Evolutionary conservation across 768 basidiomycete species (phyloP).

Genomic region (Kwoniella sp.): DNA sequence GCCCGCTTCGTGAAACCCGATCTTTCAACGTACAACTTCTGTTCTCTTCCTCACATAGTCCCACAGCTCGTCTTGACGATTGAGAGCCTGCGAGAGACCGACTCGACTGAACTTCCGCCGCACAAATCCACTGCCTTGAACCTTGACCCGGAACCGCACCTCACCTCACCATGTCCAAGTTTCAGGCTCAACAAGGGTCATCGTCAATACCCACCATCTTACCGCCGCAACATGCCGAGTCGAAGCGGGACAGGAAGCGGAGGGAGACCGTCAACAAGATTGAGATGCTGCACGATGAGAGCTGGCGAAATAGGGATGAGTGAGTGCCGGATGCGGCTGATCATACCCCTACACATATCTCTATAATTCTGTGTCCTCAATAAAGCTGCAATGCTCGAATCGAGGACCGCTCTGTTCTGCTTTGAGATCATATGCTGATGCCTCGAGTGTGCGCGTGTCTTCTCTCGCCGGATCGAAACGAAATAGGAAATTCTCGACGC

Average conservation of each 20-base stretch:
- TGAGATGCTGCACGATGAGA: conserved; percentile 57
- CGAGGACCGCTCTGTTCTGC: too few species aligned
- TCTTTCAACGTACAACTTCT: too few species aligned
- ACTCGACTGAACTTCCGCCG: too few species aligned
- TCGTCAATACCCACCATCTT: conserved; percentile 37
- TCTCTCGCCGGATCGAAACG: neutral
- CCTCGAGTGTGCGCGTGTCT: neutral
- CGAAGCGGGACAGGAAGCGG: conserved; percentile 58
- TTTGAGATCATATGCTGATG: neutral
- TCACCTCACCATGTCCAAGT: conserved; percentile 25
- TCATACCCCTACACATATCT: too few species aligned
- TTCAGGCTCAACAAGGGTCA: conserved; percentile 4
- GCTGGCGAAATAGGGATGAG: conserved; percentile 55
- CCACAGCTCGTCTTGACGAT: too few species aligned
- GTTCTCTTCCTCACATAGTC: too few species aligned
- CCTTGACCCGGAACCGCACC: neutral
- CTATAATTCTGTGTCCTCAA: too few species aligned
- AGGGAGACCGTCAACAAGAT: conserved; percentile 59
- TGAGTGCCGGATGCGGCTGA: conserved; percentile 30
- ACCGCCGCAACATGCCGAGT: conserved; percentile 45
- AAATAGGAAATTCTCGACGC: conserved; percentile 52
- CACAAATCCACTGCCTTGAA: too few species aligned
- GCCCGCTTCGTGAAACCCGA: too few species aligned
- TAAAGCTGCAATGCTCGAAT: too few species aligned
- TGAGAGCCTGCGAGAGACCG: too few species aligned